These are phyloP conservation scores for Aspergillus tanneri DNA, from an alignment of 2,329 filamentous ascomycete species.

Conservation along the genomic window DNA sequence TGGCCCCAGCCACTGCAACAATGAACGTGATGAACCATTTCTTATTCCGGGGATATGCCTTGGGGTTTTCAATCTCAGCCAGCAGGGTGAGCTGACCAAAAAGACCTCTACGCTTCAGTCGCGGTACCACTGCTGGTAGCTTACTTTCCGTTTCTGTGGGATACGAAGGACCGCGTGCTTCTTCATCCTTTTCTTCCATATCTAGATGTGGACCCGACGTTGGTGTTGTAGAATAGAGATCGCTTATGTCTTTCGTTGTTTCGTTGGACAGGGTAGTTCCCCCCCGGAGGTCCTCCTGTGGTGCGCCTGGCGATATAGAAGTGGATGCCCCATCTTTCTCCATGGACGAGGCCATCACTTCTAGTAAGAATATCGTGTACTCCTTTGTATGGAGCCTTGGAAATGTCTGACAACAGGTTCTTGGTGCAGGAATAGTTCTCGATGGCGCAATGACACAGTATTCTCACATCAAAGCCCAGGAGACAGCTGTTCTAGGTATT, in stretches of 20 bases:
- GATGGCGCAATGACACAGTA: not conserved
- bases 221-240: constrained; percentile 19
- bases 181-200: constrained; percentile 22
- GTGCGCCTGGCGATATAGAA: constrained; percentile 1
- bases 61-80: constrained; percentile 75
- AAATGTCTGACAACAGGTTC: not conserved
- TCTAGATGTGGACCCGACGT: constrained; percentile 11
- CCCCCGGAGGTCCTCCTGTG: not conserved
- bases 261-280: not conserved
- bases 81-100: constrained; percentile 69
- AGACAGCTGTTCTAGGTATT: too few species aligned
- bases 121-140: constrained; percentile 50
- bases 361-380: not conserved
- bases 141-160: constrained; percentile 27
- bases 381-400: too few species aligned
- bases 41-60: constrained; percentile 67
- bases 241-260: not conserved
- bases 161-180: constrained; percentile 16
- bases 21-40: constrained; percentile 86
- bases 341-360: not conserved
- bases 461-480: not conserved
- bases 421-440: not conserved
- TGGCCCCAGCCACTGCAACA: constrained; percentile 72
- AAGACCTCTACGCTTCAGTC: constrained; percentile 65
- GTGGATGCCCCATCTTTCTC: not conserved